A percentile compares a stretch with the other conserved stretches of the same genome.
Conservation (phyloP, 2,329 filamentous ascomycete species). For the Fusarium tupiense region DNA sequence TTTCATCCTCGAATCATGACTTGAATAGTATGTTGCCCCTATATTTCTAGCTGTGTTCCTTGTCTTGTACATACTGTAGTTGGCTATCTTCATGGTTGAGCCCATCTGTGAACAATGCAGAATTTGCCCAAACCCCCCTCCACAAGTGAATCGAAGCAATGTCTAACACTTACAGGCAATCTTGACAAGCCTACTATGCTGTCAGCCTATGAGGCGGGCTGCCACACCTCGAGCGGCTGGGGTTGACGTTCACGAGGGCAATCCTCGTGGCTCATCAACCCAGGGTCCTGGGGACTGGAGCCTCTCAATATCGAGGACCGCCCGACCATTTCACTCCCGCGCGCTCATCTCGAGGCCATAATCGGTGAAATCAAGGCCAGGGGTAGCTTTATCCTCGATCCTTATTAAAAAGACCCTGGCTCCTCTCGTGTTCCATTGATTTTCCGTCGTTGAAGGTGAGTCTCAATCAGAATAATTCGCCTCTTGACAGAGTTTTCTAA, state of each 20-base stretch:
- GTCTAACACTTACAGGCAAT: neutral
- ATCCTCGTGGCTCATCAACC: neutral
- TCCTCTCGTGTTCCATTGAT: neutral
- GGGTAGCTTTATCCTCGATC: too few relatives aligned
- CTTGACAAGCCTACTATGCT: neutral
- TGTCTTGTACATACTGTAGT: neutral
- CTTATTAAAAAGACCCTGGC: neutral
- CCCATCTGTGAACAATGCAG: neutral
- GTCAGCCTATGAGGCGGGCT: too few relatives aligned
- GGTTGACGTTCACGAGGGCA: neutral
- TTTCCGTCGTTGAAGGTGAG: neutral
- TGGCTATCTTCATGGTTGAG: neutral
- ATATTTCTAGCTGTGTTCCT: neutral
- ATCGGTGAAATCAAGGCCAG: too few relatives aligned
- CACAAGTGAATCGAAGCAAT: neutral
- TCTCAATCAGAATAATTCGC: neutral
- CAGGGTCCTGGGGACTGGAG: neutral
- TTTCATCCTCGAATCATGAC: neutral
- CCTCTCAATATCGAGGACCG: too few relatives aligned
- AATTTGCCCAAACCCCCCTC: neutral
- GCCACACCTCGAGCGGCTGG: neutral
- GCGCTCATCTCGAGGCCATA: too few relatives aligned
- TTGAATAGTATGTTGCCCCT: neutral
- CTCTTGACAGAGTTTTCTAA: neutral
- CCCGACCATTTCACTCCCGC: too few relatives aligned